phyloP scores from a whole-genome alignment of 1,284 basidiomycete genomes.

The Marasmius fiardii region DNA sequence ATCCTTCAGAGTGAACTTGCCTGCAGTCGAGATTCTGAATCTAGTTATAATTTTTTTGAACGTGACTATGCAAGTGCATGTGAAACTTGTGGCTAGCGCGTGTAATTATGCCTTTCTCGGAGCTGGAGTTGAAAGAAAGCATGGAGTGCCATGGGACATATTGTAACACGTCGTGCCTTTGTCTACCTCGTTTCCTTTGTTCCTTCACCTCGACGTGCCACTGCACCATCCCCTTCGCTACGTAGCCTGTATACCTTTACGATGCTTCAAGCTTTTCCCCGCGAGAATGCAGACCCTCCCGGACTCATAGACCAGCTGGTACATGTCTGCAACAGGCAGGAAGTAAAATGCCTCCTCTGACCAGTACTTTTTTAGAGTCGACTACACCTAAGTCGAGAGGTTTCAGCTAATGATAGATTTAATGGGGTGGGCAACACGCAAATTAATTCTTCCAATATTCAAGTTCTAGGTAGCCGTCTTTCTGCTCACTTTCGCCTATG shows the following conservation, averaged over 20 bases:
- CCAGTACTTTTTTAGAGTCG: neutral
- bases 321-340: neutral
- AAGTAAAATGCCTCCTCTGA: neutral
- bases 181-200: too few species aligned
- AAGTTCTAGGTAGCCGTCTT: neutral
- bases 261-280: neutral
- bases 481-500: neutral
- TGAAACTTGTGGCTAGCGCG: too few species aligned
- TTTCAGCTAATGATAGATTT: neutral
- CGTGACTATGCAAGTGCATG: too few species aligned
- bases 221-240: neutral
- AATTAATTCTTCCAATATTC: neutral
- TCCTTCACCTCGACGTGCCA: too few species aligned
- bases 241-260: neutral
- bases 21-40: too few species aligned
- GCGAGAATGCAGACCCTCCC: neutral
- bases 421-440: neutral
- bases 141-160: too few species aligned
- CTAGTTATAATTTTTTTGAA: too few species aligned
- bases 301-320: neutral
- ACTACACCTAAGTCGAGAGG: neutral
- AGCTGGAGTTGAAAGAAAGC: too few species aligned
- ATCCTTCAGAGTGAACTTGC: neutral
- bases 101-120: too few species aligned
- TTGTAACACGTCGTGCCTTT: too few species aligned